phyloP scores from a whole-genome alignment of 139 green algal genomes.

The Chlorella sp. region DNA sequence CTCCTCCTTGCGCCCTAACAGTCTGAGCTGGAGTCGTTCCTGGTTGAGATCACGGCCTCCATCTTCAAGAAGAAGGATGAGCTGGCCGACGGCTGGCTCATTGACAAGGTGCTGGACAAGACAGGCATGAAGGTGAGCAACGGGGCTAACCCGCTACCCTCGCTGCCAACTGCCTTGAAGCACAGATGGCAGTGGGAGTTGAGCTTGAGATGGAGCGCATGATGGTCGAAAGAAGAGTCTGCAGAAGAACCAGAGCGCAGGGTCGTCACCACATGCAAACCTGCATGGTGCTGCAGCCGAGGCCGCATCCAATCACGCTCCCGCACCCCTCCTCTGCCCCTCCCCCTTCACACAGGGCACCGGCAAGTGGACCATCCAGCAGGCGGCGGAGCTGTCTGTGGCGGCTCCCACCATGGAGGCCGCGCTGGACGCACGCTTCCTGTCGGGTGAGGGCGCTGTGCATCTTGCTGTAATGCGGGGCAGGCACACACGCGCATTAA shows the following conservation, averaged over 20 bases:
- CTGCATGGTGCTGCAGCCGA: too few relatives aligned
- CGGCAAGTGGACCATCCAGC: constrained; percentile 99
- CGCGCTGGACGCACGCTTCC: constrained; percentile 92
- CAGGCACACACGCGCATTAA: too few relatives aligned
- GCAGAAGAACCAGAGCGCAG: too few relatives aligned
- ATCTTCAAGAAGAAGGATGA: constrained; percentile 93
- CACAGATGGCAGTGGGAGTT: too few relatives aligned
- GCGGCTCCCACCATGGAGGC: constrained; percentile 95
- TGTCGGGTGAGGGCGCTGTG: constrained; percentile 61
- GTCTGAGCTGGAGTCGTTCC: constrained; percentile 87
- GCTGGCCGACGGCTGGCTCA: constrained; percentile 71
- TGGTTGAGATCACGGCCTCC: constrained; percentile 96
- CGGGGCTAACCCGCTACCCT: too few relatives aligned
- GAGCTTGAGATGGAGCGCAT: too few relatives aligned
- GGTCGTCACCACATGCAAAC: too few relatives aligned
- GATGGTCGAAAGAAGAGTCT: too few relatives aligned
- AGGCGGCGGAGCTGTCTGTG: constrained; percentile 95
- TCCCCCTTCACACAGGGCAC: constrained; percentile 40
- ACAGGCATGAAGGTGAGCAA: constrained; percentile 98
- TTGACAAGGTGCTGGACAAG: constrained; percentile 99
- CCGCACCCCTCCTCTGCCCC: too few relatives aligned
- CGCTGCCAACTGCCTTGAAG: too few relatives aligned
- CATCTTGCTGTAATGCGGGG: too few relatives aligned
- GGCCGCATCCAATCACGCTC: too few relatives aligned
- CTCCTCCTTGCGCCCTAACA: constrained; percentile 3